phyloP scores from a whole-genome alignment of 2,329 filamentous ascomycete genomes.

The Colletotrichum sublineola region DNA sequence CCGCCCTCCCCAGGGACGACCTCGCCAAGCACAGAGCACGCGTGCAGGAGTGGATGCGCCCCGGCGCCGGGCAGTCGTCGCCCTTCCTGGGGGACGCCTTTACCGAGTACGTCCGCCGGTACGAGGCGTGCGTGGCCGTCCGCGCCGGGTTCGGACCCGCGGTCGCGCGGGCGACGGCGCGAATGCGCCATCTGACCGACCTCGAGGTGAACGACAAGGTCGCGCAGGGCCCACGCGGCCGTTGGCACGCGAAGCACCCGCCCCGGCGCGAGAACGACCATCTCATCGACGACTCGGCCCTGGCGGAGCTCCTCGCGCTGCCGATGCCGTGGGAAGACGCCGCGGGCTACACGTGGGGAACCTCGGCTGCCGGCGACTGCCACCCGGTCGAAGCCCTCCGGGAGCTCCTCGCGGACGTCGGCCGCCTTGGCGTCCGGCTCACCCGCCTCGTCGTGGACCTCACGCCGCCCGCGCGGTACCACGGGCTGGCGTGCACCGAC shows the following conservation, averaged over 20 bases:
- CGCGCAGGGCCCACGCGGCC: background rate
- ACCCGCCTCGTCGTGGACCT: background rate
- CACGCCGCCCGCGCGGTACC: background rate
- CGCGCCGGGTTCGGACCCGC: background rate
- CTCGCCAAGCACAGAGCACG: background rate
- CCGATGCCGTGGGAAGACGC: background rate
- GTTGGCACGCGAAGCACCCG: background rate
- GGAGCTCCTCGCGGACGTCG: background rate
- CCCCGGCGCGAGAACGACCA: background rate
- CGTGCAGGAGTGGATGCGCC: background rate
- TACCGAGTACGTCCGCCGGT: background rate
- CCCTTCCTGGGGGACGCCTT: background rate
- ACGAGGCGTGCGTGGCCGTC: background rate
- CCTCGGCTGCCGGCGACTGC: background rate
- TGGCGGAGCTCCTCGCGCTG: background rate
- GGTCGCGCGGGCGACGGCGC: background rate
- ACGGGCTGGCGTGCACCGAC: background rate
- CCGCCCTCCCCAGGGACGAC: background rate
- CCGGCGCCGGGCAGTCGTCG: background rate
- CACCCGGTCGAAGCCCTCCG: slow-evolving; percentile 5
- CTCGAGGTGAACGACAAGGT: background rate
- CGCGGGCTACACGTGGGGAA: background rate
- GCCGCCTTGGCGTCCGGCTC: background rate
- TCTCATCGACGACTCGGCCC: background rate
- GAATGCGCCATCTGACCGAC: background rate